phyloP scores from a whole-genome alignment of 345 rosid species.

The Carallia pectinifolia region DNA sequence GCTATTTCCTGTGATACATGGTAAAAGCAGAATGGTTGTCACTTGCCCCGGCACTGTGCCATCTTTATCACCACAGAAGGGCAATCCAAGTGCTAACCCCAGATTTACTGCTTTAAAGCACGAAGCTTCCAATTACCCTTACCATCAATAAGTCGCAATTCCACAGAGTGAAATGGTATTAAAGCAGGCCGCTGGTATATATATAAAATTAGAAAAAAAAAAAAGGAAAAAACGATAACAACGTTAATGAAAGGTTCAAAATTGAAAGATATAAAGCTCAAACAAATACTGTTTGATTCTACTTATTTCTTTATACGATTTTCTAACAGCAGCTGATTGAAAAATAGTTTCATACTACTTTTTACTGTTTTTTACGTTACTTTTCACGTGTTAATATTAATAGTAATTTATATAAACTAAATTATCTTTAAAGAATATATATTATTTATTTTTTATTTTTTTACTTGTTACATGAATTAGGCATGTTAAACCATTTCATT shows the following conservation, averaged over 20 bases:
- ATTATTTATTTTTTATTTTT: too few species aligned
- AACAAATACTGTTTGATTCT: not conserved
- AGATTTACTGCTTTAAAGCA: constrained; percentile 47
- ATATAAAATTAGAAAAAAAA: not conserved
- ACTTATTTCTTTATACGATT: too few species aligned
- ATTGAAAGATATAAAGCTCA: not conserved
- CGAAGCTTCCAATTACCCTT: constrained; percentile 98
- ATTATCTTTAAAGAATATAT: too few species aligned
- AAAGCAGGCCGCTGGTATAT: constrained; percentile 76
- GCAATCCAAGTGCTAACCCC: not conserved
- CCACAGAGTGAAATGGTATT: constrained; percentile 81
- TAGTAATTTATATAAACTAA: too few species aligned
- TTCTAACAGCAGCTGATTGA: too few species aligned
- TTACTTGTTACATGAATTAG: too few species aligned
- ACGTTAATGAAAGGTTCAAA: not conserved
- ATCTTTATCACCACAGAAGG: not conserved
- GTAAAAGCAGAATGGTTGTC: not conserved
- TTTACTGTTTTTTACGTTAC: too few species aligned
- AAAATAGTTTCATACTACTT: too few species aligned
- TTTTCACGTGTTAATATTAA: too few species aligned
- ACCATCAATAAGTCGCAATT: constrained; percentile 82
- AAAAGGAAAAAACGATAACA: not conserved
- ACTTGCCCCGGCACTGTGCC: not conserved
- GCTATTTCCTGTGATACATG: not conserved
- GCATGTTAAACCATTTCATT: too few species aligned